Evolutionary conservation across 345 rosid genomes (phyloP), one percentile per base, ranked within the genome.

Genomic region (Aquilaria sinensis): DNA sequence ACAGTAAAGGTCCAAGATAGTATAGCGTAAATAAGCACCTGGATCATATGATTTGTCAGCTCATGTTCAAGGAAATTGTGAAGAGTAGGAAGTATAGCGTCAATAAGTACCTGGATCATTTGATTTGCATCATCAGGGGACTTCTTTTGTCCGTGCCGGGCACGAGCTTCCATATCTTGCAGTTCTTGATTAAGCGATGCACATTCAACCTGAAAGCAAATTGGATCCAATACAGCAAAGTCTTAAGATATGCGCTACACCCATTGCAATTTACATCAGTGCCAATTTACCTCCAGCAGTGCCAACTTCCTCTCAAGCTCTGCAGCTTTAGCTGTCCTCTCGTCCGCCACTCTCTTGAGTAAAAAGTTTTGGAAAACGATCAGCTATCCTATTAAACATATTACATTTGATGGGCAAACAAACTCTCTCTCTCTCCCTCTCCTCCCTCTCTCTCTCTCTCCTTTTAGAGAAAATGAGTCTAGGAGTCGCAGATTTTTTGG

Each of bases 281-380:
- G 62, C 70, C 65, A 46, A 61, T 15, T 41, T 75, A 94, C 99
- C 99, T 91, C 99, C 59, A 86, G 89, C 70, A 88, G 73, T 56
- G 96, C 99, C 74, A 86, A 75, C 78, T 91, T 91, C 77, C 85
- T 97, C 82, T 94, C 99, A 59, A 91, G 88, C 64, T 94, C 99
- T 31, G 86, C 77, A 53, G 83, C 91, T 75, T 85, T 94, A 3
- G 96, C 58, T 64, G 90, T 85, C 75, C 99, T 81, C 81, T 94
- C 99, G 71, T 94, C 97, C 47, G 87, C 90, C 74, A 81, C 74
- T 73, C 99, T 85, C 99, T 94, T 94, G 73, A 51, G 60, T 29
- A 37, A 29, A 29, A 60, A 65, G 55, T 50, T 9, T 23, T 23
- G 23, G 54, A 61, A 48, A 43, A 32, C 12, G 8, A 37, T 37